Conservation (phyloP, 2,329 filamentous ascomycete species). For the Xylariaceae sp. region DNA sequence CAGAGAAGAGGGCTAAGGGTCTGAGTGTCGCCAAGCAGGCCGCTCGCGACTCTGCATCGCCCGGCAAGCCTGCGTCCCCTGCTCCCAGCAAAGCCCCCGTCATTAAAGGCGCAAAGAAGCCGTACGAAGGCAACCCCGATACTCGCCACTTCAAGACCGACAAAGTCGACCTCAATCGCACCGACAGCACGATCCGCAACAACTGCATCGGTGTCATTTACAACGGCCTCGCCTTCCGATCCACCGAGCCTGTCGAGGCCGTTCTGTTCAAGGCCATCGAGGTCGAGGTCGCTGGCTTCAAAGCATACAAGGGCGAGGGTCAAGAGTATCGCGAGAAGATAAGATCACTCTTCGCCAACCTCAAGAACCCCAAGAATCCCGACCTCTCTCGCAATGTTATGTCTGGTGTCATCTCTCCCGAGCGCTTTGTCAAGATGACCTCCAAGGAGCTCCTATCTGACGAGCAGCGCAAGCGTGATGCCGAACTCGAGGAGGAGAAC, state of each 20-base stretch:
- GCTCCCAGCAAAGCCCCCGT: conserved; percentile 49
- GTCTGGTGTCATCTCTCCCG: conserved; percentile 65
- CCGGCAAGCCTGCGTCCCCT: conserved; percentile 37
- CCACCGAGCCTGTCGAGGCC: conserved; percentile 64
- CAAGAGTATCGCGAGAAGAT: conserved; percentile 82
- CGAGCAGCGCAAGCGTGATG: conserved; percentile 72
- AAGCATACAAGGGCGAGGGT: conserved; percentile 64
- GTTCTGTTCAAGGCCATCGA: conserved; percentile 75
- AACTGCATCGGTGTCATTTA: conserved; percentile 88
- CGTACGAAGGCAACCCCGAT: conserved; percentile 63
- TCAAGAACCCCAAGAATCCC: conserved; percentile 87
- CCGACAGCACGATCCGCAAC: conserved; percentile 70
- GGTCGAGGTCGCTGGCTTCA: conserved; percentile 75
- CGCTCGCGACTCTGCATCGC: conserved; percentile 51
- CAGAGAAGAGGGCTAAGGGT: conserved; percentile 50
- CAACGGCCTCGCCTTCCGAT: conserved; percentile 75
- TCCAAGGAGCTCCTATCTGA: conserved; percentile 88
- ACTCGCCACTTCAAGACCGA: conserved; percentile 83
- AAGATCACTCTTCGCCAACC: conserved; percentile 86
- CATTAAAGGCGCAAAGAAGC: conserved; percentile 38
- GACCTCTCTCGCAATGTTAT: conserved; percentile 74
- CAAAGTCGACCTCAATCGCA: conserved; percentile 72
- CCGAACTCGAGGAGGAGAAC: conserved; percentile 80
- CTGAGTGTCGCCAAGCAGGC: conserved; percentile 19
- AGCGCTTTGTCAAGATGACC: conserved; percentile 78